Conservation (phyloP, 768 basidiomycete genomes). For the Hemileccinum impolitum region DNA sequence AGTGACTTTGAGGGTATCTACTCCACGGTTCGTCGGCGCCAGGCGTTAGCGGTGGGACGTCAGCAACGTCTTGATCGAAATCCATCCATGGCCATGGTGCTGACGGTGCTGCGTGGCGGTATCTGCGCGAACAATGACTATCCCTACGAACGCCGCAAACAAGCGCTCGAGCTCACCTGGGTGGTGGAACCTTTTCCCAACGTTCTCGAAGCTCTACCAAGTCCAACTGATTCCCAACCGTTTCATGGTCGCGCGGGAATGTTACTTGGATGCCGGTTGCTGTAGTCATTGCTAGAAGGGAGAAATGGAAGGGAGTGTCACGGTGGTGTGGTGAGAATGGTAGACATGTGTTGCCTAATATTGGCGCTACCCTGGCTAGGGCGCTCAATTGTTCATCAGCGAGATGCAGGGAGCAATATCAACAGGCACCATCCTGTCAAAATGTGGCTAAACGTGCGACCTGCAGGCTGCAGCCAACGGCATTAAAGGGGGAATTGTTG, state of each 20-base stretch:
- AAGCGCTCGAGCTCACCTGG: conserved; percentile 15
- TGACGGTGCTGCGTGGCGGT: conserved; percentile 38
- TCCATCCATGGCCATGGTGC: conserved; percentile 45
- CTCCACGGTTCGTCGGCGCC: conserved; percentile 22
- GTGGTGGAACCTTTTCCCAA: conserved; percentile 19
- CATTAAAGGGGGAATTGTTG: background rate
- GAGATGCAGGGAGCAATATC: background rate
- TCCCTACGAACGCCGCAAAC: background rate
- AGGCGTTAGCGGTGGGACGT: conserved; percentile 10
- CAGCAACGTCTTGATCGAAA: conserved; percentile 23
- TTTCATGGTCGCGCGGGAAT: background rate
- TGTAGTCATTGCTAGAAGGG: conserved; percentile 12
- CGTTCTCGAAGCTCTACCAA: conserved; percentile 9
- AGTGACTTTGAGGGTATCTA: conserved; percentile 48
- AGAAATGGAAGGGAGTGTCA: background rate
- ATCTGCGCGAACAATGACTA: conserved; percentile 25
- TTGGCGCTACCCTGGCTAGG: background rate
- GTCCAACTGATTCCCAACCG: conserved; percentile 3
- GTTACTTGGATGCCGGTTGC: conserved; percentile 4
- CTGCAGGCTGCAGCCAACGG: conserved; percentile 4
- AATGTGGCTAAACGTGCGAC: conserved; percentile 9
- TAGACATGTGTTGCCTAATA: conserved; percentile 5
- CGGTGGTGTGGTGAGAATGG: background rate
- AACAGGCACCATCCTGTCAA: background rate
- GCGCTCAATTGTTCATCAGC: background rate